Percentiles rank a stretch among this genome's conserved stretches.
Evolutionary conservation across 805 yeast species (phyloP).

Genomic region (Starmera caribaea): DNA sequence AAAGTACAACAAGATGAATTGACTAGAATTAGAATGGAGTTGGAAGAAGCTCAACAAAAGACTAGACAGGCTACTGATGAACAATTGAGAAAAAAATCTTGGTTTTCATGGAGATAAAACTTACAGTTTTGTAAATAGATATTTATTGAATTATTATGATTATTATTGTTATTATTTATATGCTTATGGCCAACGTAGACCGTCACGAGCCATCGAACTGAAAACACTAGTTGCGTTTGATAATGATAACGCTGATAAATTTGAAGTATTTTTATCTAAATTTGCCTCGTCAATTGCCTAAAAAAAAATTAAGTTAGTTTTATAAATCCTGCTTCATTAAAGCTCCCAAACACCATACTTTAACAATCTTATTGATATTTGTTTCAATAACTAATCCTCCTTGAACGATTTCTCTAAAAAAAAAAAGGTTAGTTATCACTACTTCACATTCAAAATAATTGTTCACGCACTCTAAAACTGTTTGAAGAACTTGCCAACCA

Average conservation of each 20-base stretch:
- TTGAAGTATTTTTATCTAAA: constrained; percentile 7
- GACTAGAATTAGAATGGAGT: constrained; percentile 28
- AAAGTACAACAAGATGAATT: constrained; percentile 32
- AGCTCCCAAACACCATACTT: constrained; percentile 23
- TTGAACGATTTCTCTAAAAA: constrained; percentile 64
- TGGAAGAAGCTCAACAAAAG: constrained; percentile 22
- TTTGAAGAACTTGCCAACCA: constrained; percentile 95
- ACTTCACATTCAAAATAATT: neutral
- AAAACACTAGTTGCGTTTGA: constrained; percentile 75
- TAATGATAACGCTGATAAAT: constrained; percentile 29
- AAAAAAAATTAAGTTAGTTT: constrained; percentile 1
- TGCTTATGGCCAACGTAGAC: no score
- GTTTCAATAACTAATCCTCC: constrained; percentile 99
- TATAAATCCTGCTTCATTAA: neutral
- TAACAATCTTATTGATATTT: constrained; percentile 69
- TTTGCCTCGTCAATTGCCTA: constrained; percentile 62
- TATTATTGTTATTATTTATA: no score
- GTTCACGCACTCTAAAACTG: constrained; percentile 52
- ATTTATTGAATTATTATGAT: no score
- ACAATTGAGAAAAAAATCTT: constrained; percentile 19
- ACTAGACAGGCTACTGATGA: constrained; percentile 22
- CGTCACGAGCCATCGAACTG: constrained; percentile 40
- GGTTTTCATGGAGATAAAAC: constrained; percentile 23
- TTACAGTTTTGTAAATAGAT: neutral
- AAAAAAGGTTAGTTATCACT: constrained; percentile 10